Base-by-base conservation (phyloP, 371 early-diverging fungal species). In the Rhizopus sp. region DNA sequence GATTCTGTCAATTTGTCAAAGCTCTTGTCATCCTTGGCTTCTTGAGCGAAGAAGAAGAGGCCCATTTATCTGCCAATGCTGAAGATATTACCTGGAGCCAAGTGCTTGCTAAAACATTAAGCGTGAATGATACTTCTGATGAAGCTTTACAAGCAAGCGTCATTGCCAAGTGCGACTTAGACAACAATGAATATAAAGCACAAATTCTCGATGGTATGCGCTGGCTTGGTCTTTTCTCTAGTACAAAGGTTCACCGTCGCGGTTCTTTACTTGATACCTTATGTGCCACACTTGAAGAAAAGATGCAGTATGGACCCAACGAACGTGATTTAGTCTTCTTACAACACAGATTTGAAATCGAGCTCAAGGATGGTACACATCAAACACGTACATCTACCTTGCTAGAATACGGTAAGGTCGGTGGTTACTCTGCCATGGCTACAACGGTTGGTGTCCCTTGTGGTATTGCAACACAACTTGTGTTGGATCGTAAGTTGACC, bases 261-360 rank as follows among this genome's bases (percentile, higher is more conserved):
- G 92, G 91, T 50, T 93, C 88, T 67, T 81, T 88, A 57, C 81
- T 99, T 33, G 99, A 99, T 70, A 92, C 93, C 9, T 86, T 98
- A 64, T 97, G 98, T 77, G 93, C 93, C 6, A 90, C 93, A n/a
- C 83, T 99, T 50, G 94, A 97, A 78, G 83, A 88, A 40, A 93
- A 93, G 80, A 90, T 98, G 84, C 87, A 91, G 69, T 99, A 97
- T 65, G 88, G 73, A 41, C 81, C 86, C 60, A 88, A 87, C 46
- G 99, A 99, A 76, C 88, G 98, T 46, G 99, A 99, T 77, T 89
- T 97, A 90, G 94, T 97, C 46, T 85, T 92, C 63, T 87, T 99
- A 78, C 97, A 97, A 81, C 99, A 98, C 82, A 88, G 88, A 69
- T 96, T 97, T 72, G 93, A 92, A 63, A 85, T 96, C 47, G 88